Evolutionary conservation across 768 basidiomycete genomes (phyloP).

Genomic region (Agaricus bisporus): DNA sequence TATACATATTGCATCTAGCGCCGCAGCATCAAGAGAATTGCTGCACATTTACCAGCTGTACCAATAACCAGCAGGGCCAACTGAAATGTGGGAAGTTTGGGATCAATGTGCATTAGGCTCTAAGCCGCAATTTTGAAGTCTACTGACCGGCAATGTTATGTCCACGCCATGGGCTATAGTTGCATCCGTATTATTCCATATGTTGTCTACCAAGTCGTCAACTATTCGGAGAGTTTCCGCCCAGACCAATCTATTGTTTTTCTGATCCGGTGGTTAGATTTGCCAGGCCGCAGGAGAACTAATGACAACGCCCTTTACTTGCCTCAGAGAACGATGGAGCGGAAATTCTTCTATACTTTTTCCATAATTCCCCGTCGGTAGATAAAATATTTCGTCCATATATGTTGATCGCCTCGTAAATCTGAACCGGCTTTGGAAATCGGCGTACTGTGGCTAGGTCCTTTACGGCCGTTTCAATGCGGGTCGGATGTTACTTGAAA

Average conservation of each 20-base stretch:
- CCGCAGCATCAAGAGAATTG: neutral
- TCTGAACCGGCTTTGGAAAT: constrained; percentile 50
- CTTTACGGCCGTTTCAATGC: constrained; percentile 20
- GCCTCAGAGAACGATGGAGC: constrained; percentile 66
- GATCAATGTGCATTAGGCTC: neutral
- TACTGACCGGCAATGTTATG: constrained; percentile 45
- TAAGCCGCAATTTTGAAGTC: neutral
- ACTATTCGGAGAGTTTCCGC: constrained; percentile 38
- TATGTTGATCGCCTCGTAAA: constrained; percentile 38
- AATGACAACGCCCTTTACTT: constrained; percentile 9
- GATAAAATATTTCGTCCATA: constrained; percentile 62
- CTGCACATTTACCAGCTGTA: constrained; percentile 36
- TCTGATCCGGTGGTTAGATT: constrained; percentile 19
- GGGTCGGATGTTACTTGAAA: neutral
- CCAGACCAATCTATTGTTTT: constrained; percentile 44
- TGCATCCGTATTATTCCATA: constrained; percentile 38
- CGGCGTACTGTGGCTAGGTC: constrained; percentile 44
- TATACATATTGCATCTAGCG: constrained; percentile 10
- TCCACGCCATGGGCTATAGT: constrained; percentile 41
- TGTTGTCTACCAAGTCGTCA: constrained; percentile 35
- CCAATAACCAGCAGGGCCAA: constrained; percentile 52
- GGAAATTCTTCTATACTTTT: constrained; percentile 54
- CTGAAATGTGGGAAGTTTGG: constrained; percentile 20
- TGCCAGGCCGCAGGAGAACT: neutral
- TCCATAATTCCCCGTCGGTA: constrained; percentile 62